These are phyloP conservation scores for Calonectria pseudoturangicola DNA, from an alignment of 2,329 filamentous ascomycete genomes.

Conservation along the genomic window DNA sequence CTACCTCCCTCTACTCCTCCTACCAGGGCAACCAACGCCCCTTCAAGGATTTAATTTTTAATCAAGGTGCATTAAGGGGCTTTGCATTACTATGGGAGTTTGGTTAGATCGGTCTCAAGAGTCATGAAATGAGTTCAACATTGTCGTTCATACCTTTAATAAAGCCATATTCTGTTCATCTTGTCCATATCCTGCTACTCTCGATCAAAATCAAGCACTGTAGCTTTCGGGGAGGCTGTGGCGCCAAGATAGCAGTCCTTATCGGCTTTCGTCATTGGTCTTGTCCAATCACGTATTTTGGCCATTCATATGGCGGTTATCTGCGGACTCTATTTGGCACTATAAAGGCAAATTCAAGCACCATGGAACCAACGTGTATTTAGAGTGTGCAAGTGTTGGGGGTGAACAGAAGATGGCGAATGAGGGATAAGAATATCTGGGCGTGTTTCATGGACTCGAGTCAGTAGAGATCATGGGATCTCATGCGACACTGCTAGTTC, in stretches of 20 bases:
- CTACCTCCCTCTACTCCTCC: not conserved
- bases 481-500: not conserved
- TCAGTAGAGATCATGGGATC: constrained; percentile 5
- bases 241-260: not conserved
- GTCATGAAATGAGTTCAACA: not conserved
- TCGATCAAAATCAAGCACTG: too few relatives aligned
- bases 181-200: not conserved
- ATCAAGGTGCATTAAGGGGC: not conserved
- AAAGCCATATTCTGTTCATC: not conserved
- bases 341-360: not conserved
- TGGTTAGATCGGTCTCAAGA: not conserved
- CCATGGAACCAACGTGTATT: not conserved
- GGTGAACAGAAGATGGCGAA: not conserved
- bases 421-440: not conserved
- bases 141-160: not conserved
- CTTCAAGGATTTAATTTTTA: not conserved
- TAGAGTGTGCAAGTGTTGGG: not conserved
- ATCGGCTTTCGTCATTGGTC: not conserved
- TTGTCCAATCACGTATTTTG: not conserved
- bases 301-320: too few relatives aligned
- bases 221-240: not conserved
- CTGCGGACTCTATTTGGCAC: not conserved
- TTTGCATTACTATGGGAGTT: not conserved
- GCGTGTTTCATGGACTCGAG: not conserved
- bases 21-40: not conserved